Evolutionary conservation across 2,329 filamentous ascomycete genomes (phyloP), one percentile per base, ranked within the genome.

Genomic region (Verticillium klebahnii): DNA sequence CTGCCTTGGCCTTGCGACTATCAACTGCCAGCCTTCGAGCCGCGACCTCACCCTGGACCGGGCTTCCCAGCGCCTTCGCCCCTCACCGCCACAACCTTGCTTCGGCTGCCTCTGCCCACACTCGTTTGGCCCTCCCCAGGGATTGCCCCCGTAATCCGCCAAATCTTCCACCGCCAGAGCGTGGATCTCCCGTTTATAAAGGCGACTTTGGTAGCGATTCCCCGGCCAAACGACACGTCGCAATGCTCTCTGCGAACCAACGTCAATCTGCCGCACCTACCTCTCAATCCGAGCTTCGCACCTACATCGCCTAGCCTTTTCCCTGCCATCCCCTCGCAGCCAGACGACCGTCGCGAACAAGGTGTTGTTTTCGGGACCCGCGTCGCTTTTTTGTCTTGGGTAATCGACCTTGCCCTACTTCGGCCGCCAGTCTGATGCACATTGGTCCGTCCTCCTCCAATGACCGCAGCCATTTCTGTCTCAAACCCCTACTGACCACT

Each of bases 171-270:
- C 37, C 25, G 54, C 23, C 60, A 45, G 17, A 9, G 14, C 15
- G 37, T 31, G 57, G 37, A 58, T 58, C 57, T 58, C 57, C 57
- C 57, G 57, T 50, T 45, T 32, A 50, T 40, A 39, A 58, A 40
- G 37, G 37, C 39, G 19, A 29, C 19, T 40, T 32, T 50, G 57
- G 57, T 58, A 58, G 25, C 57, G 12, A 34, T 57, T 19, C 29
- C 19, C 39, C 40, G 36, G 59, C 12, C 32, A n/a, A 25, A 34
- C 37, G 12, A 58, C 23, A 57, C 31, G 39, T 64, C 61, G 64
- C 56, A 34, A 64, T 65, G 64, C 64, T 17, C 55, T 64, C 60
- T 61, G 63, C 59, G 59, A 63, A 58, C 58, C 37, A 32, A 14
- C 57, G 25, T 11, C 25, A 12, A 17, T 40, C 45, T 12, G 39